These are phyloP conservation scores for Leptomonas pyrrhocoris DNA, from an alignment of 208 protist species.

Conservation along the genomic window DNA sequence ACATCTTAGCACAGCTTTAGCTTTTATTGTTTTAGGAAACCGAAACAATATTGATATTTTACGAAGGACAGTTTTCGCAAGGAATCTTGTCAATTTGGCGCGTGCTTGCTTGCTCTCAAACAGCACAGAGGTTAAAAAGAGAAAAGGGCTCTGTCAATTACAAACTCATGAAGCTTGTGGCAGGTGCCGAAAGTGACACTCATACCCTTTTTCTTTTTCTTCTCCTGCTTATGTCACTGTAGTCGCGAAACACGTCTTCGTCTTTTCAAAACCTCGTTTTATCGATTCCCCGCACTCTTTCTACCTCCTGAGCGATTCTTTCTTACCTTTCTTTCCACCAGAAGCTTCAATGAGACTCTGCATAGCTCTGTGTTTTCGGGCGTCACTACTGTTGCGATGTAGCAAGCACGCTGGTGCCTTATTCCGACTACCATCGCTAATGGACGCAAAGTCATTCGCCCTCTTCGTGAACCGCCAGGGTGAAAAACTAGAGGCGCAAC, in stretches of 20 bases:
- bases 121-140: too few species aligned
- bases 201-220: too few species aligned
- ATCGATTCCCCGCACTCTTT: not conserved
- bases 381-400: not conserved
- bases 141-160: too few species aligned
- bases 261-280: conserved; percentile 9
- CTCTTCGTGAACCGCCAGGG: conserved; percentile 54
- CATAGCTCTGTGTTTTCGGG: not conserved
- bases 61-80: not conserved
- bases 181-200: too few species aligned
- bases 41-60: not conserved
- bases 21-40: conserved; percentile 25
- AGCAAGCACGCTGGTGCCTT: conserved; percentile 21
- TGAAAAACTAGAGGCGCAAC: conserved; percentile 37
- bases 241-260: not conserved
- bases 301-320: not conserved
- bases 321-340: not conserved
- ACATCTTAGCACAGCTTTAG: conserved; percentile 18
- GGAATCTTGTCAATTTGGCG: not conserved
- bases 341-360: not conserved
- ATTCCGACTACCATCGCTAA: conserved; percentile 78
- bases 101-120: too few species aligned
- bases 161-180: too few species aligned
- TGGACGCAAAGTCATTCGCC: conserved; percentile 74
- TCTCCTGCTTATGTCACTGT: too few species aligned